Conservation (phyloP, 1,284 basidiomycete species). For the Melampsora larici-populina region DNA sequence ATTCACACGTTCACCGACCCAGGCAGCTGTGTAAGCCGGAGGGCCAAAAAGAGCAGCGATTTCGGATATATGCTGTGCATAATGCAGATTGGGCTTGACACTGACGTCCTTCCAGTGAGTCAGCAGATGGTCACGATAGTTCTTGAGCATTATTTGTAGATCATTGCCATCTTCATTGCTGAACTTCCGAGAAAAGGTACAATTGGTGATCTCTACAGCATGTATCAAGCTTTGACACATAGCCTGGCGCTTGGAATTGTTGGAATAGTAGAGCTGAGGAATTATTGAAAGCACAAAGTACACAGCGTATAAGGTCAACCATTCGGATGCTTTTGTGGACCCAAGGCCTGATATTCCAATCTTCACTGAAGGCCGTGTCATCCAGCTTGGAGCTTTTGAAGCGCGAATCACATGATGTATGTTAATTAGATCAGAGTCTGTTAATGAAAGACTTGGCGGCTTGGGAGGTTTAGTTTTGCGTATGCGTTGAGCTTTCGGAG, state of each 20-base stretch:
- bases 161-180: too few relatives aligned
- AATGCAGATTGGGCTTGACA: conserved; percentile 25
- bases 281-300: too few relatives aligned
- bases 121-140: conserved; percentile 15
- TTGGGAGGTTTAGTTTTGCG: too few relatives aligned
- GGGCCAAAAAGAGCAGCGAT: conserved; percentile 17
- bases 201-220: too few relatives aligned
- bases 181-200: too few relatives aligned
- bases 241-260: too few relatives aligned
- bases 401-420: too few relatives aligned
- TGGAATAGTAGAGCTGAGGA: too few relatives aligned
- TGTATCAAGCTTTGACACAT: too few relatives aligned
- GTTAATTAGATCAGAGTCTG: too few relatives aligned
- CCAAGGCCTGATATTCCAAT: neutral
- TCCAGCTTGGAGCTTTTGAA: neutral
- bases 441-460: too few relatives aligned
- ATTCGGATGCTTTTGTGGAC: conserved; percentile 17
- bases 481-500: too few relatives aligned
- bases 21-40: conserved; percentile 18
- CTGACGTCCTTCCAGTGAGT: conserved; percentile 9
- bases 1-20: conserved; percentile 31
- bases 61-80: conserved; percentile 28
- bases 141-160: conserved; percentile 2
- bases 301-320: conserved; percentile 16
- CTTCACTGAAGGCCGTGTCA: conserved; percentile 7